Conservation (phyloP, 768 basidiomycete genomes). For the Rhizopogon sp. region DNA sequence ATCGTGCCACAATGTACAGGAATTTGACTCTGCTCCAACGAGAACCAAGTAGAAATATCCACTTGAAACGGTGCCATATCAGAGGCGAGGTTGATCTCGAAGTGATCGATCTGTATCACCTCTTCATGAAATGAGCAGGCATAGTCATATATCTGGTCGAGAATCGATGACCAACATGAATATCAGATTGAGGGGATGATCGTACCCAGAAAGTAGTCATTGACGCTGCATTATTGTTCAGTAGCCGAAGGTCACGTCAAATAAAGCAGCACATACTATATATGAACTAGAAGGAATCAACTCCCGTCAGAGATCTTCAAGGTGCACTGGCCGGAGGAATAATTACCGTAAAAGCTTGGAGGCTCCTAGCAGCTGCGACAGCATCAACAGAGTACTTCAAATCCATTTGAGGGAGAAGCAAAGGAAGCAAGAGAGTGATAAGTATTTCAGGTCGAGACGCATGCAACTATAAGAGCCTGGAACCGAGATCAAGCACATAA, state of each 20-base stretch:
- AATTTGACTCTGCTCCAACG: neutral
- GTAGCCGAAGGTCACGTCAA: neutral
- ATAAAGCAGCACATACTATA: neutral
- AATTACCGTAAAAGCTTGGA: neutral
- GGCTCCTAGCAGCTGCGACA: neutral
- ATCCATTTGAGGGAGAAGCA: neutral
- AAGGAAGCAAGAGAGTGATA: too few relatives aligned
- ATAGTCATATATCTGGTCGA: conserved; percentile 1
- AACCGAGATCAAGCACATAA: too few relatives aligned
- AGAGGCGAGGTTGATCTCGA: neutral
- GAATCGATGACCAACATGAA: neutral
- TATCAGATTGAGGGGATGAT: neutral
- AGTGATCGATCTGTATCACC: neutral
- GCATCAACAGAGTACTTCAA: neutral
- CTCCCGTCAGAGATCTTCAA: neutral
- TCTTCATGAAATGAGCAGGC: neutral
- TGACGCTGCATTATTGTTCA: neutral
- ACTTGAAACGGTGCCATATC: neutral
- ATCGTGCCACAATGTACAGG: conserved; percentile 3
- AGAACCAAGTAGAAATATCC: neutral
- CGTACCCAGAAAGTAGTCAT: conserved; percentile 5
- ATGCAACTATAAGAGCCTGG: neutral
- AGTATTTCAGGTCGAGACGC: neutral
- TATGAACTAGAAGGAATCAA: neutral
- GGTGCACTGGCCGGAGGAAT: neutral